Base-by-base conservation (phyloP, 2,329 filamentous ascomycete species). In the Trichoderma sp. region DNA sequence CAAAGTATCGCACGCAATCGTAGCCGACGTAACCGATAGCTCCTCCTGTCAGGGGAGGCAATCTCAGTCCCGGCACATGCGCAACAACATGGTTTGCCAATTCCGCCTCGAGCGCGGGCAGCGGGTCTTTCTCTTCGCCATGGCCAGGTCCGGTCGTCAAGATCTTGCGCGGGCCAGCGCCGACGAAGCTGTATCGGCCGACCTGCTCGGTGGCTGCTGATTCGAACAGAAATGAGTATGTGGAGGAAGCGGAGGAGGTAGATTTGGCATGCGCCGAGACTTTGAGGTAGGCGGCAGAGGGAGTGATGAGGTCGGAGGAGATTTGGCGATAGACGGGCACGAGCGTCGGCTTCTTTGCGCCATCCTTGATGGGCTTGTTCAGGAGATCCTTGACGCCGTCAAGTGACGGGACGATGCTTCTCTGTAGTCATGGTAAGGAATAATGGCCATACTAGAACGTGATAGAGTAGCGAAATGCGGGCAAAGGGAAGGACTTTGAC, bases 11-110 rank as follows among this genome's bases (percentile, higher is more conserved):
- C 75, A 99, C 93, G 80, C 96, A 99, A 79, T 99, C 96, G 78
- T 99, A 99, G 65, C 94, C 94, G 6, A 98, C 93, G 79, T 98
- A 99, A 70, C 96, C 96, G 75, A 99, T 93, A 14, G 94, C 96
- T 61, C 96, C 96, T 52, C 94, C 96, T 0, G 92, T 93, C 82
- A 99, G 84, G 31, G 93, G 92, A 63, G 96, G 96, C 47, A 99
- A 86, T 75, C 87, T 88, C 76, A 98, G 83, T 0, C 90, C 92
- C 0, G 96, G 94, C 4, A 99, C 88, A 52, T 92, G 88, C 40
- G 94, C 92, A 72, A 97, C 92, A 31, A 92, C 88, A 79, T 90
- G 91, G 76, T 92, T 85, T 21, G 89, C 86, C 56, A 99, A 87
- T 81, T 97, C 94, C 72, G 87, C 84, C 82, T 97, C 91, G 52